Base-by-base conservation (phyloP, 768 basidiomycete genomes). In the Tephrocybe sp. region DNA sequence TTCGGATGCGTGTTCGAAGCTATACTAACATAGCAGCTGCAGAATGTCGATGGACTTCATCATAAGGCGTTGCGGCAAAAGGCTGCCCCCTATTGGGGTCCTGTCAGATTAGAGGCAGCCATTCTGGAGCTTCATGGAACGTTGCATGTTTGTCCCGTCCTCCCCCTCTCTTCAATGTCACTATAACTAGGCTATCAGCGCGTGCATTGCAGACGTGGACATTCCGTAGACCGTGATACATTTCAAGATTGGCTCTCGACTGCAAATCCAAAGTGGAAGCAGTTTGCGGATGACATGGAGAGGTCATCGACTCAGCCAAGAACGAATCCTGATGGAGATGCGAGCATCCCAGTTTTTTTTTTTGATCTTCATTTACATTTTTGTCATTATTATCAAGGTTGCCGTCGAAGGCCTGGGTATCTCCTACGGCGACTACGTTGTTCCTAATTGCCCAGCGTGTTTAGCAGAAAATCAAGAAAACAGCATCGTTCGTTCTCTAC, bases 11-110 rank as follows among this genome's bases (percentile, higher is more conserved):
- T 24, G 12, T 27, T 26, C n/a, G 83, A 24, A 22, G 11, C n/a
- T 37, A 31, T 28, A 36, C 24, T 13, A 15, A 25, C 34, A 13
- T 39, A 24, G 5, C 9, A n/a, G n/a, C 22, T 16, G 3, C 45
- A 87, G 75, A 90, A 90, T 57, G 95, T 98, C n/a, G 96, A 98
- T 60, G 94, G 93, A 2, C 79, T 98, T 5, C 95, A 98, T 61
- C 84, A 84, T 44, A 92, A 90, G 68, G 89, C 92, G 7, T 67
- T 89, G 16, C 49, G 67, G 69, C 57, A 61, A 41, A 55, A 65
- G 18, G 61, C 65, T 7, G 46, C 55, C 18, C 27, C 49, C 26
- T 38, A 56, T 32, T 62, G 74, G 78, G 52, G 70, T 66, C 69
- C 68, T 62, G 53, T 68, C 64, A 62, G 60, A n/a, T 61, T 65